A percentile compares a stretch with the other conserved stretches of the same genome.
phyloP scores from a whole-genome alignment of 306 rosid species.

The Inga leiocalycina region DNA sequence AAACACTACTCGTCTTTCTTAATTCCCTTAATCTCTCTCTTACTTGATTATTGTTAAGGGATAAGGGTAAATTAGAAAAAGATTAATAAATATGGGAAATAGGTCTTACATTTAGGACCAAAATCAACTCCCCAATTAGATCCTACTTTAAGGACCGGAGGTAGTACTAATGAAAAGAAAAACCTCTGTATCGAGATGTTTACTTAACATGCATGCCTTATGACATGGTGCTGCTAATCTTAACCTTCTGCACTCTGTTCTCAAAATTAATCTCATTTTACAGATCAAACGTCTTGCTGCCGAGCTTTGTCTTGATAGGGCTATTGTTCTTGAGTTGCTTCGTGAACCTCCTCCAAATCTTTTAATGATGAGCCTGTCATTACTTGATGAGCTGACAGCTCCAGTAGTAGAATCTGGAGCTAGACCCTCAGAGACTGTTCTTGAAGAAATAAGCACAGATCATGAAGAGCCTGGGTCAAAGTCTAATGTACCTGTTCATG shows the following conservation, averaged over 20 bases:
- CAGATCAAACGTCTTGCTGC: constrained; percentile 93
- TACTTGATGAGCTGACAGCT: constrained; percentile 63
- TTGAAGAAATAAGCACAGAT: constrained; percentile 41
- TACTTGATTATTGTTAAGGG: no score
- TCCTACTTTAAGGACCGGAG: no score
- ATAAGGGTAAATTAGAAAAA: no score
- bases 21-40: no score
- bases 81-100: no score
- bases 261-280: constrained; percentile 26
- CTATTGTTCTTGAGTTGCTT: constrained; percentile 78
- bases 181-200: constrained; percentile 8
- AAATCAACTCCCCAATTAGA: no score
- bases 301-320: constrained; percentile 90
- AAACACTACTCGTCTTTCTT: no score
- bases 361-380: constrained; percentile 73
- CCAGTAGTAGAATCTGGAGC: constrained; percentile 39
- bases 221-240: neutral
- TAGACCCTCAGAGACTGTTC: constrained; percentile 42
- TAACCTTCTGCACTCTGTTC: constrained; percentile 26
- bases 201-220: constrained; percentile 22
- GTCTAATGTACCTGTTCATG: constrained; percentile 66
- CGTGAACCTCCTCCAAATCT: constrained; percentile 89
- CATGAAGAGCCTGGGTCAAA: constrained; percentile 36
- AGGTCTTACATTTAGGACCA: no score
- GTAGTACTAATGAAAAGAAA: neutral